Evolutionary conservation across 768 basidiomycete genomes (phyloP), one percentile per base, ranked within the genome.

Genomic region (Pleurotus tuoliensis): DNA sequence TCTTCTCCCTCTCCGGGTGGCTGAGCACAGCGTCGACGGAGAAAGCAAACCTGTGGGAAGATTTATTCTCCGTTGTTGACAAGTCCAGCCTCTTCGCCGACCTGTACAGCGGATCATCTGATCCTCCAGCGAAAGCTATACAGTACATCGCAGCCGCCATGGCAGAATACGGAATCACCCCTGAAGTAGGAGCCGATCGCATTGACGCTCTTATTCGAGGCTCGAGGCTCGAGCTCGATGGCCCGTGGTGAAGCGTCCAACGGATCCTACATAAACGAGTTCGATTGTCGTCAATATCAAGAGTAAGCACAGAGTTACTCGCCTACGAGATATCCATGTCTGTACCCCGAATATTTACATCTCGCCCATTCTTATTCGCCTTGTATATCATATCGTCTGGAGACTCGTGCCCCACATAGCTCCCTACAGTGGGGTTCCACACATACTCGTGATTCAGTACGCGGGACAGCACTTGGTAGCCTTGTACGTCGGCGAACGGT

Each of bases 401-500:
- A 12, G 34, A 62, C 41, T 71, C 69, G 34, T 66, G 62, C 34
- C 74, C 70, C 39, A 75, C 60, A 63, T 82, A 82, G 44, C 75
- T 75, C 3, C 75, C 77, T 44, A 77, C 58, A 6, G 67, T 64
- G 7, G 75, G 69, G 64, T 68, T 75, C 90, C 92, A 97, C 5
- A 82, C 74, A 66, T 83, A 93, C 47, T 86, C 82, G 61, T 93
- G 86, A 3, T 71, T 70, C 39, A 93, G 66, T 3, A 94, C 59
- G 34, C 71, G 74, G 25, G 83, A 83, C 48, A 96, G 74, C 6
- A 78, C 76, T 44, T 80, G 68, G 66, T 83, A 97, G 9, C 88
- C 92, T 18, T 72, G 71, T 12, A 80, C 66, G 56, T 87, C 81
- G 1, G 92, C 88, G 68, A 84, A 98, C 0, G 92, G 93, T 5